Percentiles rank a stretch among this genome's conserved stretches.
Evolutionary conservation across 305 asterid genomes (phyloP).

Genomic region (Rubia peregrina): DNA sequence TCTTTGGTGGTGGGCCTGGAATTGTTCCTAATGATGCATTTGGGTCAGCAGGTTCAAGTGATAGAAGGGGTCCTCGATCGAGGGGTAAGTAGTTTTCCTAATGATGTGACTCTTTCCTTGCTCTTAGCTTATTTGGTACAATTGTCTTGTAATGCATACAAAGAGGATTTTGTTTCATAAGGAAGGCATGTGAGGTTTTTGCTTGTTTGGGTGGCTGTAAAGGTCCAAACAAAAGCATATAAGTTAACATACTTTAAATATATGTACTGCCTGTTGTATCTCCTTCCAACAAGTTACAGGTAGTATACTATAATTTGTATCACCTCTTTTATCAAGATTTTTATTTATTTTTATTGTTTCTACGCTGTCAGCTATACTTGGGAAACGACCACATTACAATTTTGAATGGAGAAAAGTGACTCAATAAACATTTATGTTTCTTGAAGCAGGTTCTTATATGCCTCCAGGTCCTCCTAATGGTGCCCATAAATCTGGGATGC

Average conservation of each 20-base stretch:
- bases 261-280: background rate
- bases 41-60: conserved; percentile 64
- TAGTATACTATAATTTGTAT: background rate
- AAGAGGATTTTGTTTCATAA: background rate
- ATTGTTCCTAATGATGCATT: conserved; percentile 60
- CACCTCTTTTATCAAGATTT: background rate
- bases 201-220: background rate
- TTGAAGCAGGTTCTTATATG: conserved; percentile 67
- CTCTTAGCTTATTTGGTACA: background rate
- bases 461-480: conserved; percentile 85
- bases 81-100: conserved; percentile 50
- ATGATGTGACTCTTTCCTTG: background rate
- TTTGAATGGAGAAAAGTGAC: background rate
- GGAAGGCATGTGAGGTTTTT: background rate
- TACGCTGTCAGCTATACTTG: background rate
- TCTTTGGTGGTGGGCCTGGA: conserved; percentile 92
- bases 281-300: background rate
- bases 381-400: background rate
- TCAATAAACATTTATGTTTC: conserved; percentile 12
- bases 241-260: background rate
- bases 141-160: background rate
- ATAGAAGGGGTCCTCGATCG: conserved; percentile 77
- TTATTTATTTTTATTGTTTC: background rate
- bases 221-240: background rate
- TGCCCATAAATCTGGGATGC: conserved; percentile 72